Base-by-base conservation (phyloP, 2,329 filamentous ascomycete genomes). In the Orbilia ellipsospora region DNA sequence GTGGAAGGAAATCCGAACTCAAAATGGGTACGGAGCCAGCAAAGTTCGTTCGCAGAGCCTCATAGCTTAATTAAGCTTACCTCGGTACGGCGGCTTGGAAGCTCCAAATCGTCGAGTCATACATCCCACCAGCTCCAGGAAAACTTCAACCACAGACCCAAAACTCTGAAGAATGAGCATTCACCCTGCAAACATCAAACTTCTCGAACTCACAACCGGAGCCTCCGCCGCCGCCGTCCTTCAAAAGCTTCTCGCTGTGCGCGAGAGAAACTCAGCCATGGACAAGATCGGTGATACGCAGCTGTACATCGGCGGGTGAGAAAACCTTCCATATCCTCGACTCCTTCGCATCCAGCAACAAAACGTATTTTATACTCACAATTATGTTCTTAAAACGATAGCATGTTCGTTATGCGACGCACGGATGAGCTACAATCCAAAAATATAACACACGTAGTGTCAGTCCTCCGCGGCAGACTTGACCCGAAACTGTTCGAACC, bases 391-490 rank as follows among this genome's bases (percentile, higher is more conserved):
- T 26, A n/a, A 48, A 23, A 68, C 1, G 6, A 4, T 82, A 96
- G 94, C 70, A 87, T 96, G 78, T 94, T 94, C 84, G 89, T 90
- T 50, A 84, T 97, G 77, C 89, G 90, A 73, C 89, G 91, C 76
- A 89, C 89, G 75, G 86, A 90, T 64, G 87, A 89, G 42, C 85
- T 98, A 57, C 84, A 87, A 78, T 87, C 90, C 77, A 88, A 89
- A 78, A 89, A 90, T 78, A 93, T 99, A 81, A 96, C 93, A 1
- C 94, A 97, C 83, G 88, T 98, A 31, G 85, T 98, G n/a, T 96
- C 94, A 3, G 91, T 95, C 48, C 83, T 94, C 74, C 87, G 88
- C 55, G 86, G 90, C 78, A 86, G 87, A 51, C 82, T 87, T 57
- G 84, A 87, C 79, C 83, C 86, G 78, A 83, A 84, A 73, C 85